Evolutionary conservation across 805 yeast genomes (phyloP).

Genomic region (Ogataea philodendri): DNA sequence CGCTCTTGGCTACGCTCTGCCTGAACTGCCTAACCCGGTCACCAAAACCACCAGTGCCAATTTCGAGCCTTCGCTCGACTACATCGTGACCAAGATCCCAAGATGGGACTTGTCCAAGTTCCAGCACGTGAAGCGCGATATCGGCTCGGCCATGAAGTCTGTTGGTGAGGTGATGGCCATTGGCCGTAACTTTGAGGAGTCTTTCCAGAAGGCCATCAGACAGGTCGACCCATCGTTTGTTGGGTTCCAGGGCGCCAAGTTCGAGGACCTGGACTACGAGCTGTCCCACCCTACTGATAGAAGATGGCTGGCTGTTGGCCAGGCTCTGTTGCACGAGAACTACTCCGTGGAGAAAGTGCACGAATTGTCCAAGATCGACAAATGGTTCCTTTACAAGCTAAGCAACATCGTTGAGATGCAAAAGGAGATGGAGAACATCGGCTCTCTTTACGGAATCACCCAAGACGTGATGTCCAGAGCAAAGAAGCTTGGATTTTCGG

Average conservation of each 20-base stretch:
- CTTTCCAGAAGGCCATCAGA: conserved; percentile 95
- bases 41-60: conserved; percentile 93
- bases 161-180: conserved; percentile 99
- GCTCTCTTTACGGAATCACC: conserved; percentile 57
- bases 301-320: conserved; percentile 96
- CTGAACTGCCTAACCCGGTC: conserved; percentile 88
- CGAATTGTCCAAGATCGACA: conserved; percentile 87
- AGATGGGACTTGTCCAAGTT: conserved; percentile 98
- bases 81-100: conserved; percentile 96
- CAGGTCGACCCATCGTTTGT: conserved; percentile 88
- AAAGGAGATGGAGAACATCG: conserved; percentile 67
- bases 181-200: conserved; percentile 97
- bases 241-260: conserved; percentile 90
- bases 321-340: conserved; percentile 81
- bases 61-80: conserved; percentile 96
- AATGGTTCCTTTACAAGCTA: conserved; percentile 92
- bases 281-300: conserved; percentile 89
- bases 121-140: conserved; percentile 82
- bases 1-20: conserved; percentile 88
- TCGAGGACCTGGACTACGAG: conserved; percentile 74
- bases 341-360: conserved; percentile 91
- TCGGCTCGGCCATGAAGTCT: conserved; percentile 94
- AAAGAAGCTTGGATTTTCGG: conserved; percentile 95
- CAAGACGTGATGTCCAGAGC: conserved; percentile 79
- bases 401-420: conserved; percentile 92